phyloP scores from a whole-genome alignment of 2,329 filamentous ascomycete genomes.

The Gyromitra esculenta region DNA sequence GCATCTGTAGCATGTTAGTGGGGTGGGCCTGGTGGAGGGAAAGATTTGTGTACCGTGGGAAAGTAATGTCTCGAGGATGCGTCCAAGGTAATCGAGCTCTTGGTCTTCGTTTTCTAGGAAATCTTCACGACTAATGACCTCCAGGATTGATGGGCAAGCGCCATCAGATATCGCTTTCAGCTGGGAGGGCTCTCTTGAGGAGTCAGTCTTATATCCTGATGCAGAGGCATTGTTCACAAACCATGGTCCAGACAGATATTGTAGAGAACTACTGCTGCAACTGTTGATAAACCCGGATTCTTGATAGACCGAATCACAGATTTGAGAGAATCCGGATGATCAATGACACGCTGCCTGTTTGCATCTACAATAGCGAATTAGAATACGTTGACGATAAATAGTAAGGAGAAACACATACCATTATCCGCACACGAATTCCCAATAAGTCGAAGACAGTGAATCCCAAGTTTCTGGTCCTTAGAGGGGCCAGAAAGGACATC shows the following conservation, averaged over 20 bases:
- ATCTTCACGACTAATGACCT: slow-evolving; percentile 28
- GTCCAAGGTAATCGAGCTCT: slow-evolving; percentile 47
- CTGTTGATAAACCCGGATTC: slow-evolving; percentile 15
- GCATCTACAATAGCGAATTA: slow-evolving; percentile 41
- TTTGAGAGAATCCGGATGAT: slow-evolving; percentile 46
- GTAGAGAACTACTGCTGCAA: slow-evolving; percentile 49
- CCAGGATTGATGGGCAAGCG: slow-evolving; percentile 42
- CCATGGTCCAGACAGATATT: slow-evolving; percentile 54
- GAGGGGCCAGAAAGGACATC: slow-evolving; percentile 20
- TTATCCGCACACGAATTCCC: slow-evolving; percentile 57
- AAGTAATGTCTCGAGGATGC: slow-evolving; percentile 50
- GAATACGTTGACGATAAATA: background rate
- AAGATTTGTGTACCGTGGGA: slow-evolving; percentile 40
- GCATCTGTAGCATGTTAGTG: slow-evolving; percentile 38
- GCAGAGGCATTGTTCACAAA: slow-evolving; percentile 13
- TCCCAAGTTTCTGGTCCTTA: slow-evolving; percentile 33
- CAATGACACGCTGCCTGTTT: slow-evolving; percentile 50
- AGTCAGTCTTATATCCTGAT: slow-evolving; percentile 31
- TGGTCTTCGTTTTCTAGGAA: slow-evolving; percentile 26
- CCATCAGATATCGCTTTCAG: slow-evolving; percentile 52
- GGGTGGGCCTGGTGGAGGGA: too few relatives aligned
- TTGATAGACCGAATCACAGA: slow-evolving; percentile 46
- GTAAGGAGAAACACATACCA: slow-evolving; percentile 40
- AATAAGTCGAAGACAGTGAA: slow-evolving; percentile 55
- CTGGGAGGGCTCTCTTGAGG: slow-evolving; percentile 54